Conservation (phyloP, 2,329 filamentous ascomycete species). For the Fusarium chaquense region DNA sequence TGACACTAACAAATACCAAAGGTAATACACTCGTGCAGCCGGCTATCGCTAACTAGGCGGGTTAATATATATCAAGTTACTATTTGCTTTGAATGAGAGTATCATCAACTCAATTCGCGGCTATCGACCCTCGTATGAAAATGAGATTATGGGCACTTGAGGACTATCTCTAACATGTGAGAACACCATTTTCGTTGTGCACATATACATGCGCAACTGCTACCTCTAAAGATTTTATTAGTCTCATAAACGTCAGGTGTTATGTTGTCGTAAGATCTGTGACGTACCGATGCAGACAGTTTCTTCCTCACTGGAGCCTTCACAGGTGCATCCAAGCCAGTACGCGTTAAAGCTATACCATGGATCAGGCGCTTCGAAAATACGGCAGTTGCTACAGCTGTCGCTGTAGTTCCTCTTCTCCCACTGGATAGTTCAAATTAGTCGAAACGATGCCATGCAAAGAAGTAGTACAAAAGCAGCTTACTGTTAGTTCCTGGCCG, state of each 20-base stretch:
- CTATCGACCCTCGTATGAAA: background rate
- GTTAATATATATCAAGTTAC: background rate
- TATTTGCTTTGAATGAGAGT: background rate
- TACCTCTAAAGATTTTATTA: background rate
- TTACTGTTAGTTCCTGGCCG: background rate
- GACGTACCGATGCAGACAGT: background rate
- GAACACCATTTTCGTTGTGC: slow-evolving; percentile 3
- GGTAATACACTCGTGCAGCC: background rate
- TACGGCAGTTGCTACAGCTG: background rate
- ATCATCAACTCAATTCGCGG: background rate
- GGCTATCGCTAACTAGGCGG: background rate
- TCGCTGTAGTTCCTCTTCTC: background rate
- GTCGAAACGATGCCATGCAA: accelerated
- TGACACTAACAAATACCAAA: background rate
- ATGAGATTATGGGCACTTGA: accelerated
- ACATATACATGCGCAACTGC: slow-evolving; percentile 16
- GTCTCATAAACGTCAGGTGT: accelerated
- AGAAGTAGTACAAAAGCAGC: accelerated
- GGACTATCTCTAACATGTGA: background rate
- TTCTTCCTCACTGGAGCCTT: background rate
- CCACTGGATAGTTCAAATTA: background rate
- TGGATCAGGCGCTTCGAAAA: slow-evolving; percentile 11
- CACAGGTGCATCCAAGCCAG: slow-evolving; percentile 3
- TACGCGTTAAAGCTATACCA: background rate
- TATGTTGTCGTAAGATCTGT: accelerated